Evolutionary conservation across 257 asterid genomes (phyloP).

Genomic region (Gentiana dahurica): DNA sequence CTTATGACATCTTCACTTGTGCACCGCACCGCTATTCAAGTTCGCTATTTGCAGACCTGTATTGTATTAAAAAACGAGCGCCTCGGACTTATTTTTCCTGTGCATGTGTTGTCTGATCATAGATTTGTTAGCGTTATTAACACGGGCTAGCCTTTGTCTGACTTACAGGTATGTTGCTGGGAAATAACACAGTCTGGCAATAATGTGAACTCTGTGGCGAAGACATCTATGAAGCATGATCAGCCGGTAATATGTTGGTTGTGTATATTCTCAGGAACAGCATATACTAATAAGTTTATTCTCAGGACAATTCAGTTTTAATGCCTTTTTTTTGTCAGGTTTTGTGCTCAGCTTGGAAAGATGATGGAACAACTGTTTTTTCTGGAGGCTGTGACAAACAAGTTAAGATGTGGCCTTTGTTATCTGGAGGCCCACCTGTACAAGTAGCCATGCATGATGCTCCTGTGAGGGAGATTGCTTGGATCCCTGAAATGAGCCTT

Average conservation of each 20-base stretch:
- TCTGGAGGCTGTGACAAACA: constrained; percentile 99
- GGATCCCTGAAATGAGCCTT: constrained; percentile 90
- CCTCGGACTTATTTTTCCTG: too few species aligned
- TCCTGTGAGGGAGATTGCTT: constrained; percentile 87
- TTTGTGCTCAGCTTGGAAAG: constrained; percentile 91
- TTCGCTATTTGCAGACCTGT: too few species aligned
- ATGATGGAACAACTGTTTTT: constrained; percentile 92
- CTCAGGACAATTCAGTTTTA: constrained; percentile 2
- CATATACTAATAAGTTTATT: constrained; percentile 1
- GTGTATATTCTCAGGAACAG: neutral
- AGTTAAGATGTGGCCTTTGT: constrained; percentile 95
- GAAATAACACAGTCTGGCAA: constrained; percentile 64
- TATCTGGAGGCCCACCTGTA: constrained; percentile 64
- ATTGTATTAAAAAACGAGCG: too few species aligned
- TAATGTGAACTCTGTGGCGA: constrained; percentile 49
- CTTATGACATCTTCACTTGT: too few species aligned
- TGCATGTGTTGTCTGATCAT: too few species aligned
- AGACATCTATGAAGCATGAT: constrained; percentile 77
- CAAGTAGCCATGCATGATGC: constrained; percentile 94
- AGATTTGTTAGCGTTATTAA: too few species aligned
- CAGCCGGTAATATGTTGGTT: constrained; percentile 52
- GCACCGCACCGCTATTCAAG: too few species aligned
- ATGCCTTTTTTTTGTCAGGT: constrained; percentile 42
- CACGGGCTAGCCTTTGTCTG: neutral
- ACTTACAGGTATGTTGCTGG: constrained; percentile 88